Percentiles rank a stretch among this genome's conserved stretches.
Evolutionary conservation across 371 early-diverging fungal species (phyloP).

Genomic region (Fennellomyces sp.): DNA sequence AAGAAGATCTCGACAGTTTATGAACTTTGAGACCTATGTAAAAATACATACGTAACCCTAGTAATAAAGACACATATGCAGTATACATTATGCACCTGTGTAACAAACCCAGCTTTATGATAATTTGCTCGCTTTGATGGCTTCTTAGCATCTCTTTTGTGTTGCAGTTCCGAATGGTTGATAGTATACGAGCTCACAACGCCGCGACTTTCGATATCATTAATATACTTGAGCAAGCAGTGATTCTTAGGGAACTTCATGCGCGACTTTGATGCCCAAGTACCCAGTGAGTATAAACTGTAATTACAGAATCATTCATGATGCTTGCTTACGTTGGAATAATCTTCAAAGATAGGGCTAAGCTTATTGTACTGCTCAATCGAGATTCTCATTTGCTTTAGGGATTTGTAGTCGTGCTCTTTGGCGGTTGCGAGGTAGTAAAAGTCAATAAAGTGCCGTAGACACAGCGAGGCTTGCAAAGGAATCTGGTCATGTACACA

Average conservation of each 20-base stretch:
- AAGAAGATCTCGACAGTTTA: no score
- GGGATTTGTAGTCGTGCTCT: background rate
- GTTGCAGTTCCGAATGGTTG: constrained; percentile 4
- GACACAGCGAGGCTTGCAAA: background rate
- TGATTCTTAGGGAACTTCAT: constrained; percentile 9
- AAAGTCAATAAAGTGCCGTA: constrained; percentile 10
- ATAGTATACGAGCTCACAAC: background rate
- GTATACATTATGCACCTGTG: no score
- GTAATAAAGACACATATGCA: no score
- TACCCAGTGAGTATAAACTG: background rate
- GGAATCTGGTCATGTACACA: background rate
- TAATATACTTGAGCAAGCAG: background rate
- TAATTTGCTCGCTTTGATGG: background rate
- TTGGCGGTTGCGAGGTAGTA: background rate
- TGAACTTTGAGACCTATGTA: no score
- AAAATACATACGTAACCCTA: no score
- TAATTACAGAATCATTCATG: background rate
- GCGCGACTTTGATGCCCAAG: background rate
- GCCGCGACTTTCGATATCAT: constrained; percentile 1
- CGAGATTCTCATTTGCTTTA: background rate
- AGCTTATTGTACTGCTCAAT: background rate
- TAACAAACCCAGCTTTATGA: background rate
- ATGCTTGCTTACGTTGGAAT: no score
- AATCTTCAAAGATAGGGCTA: constrained; percentile 6
- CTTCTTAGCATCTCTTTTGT: constrained; percentile 7